phyloP scores from a whole-genome alignment of 805 yeast genomes.

The Starmerella floricola region DNA sequence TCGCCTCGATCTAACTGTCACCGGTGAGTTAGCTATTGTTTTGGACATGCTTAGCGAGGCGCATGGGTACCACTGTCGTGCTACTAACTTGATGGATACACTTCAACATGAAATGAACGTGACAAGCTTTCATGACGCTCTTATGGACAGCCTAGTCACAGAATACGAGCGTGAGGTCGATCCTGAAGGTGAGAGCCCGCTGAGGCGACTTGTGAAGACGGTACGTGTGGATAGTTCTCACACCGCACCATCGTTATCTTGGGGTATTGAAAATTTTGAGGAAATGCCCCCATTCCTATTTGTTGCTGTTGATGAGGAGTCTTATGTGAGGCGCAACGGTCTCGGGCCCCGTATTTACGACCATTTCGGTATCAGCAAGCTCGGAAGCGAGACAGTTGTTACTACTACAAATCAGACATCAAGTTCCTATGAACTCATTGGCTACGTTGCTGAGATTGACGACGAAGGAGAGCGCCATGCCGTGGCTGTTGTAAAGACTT shows the following conservation, averaged over 20 bases:
- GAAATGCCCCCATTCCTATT: conserved; percentile 47
- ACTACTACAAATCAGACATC: not conserved
- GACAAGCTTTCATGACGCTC: not conserved
- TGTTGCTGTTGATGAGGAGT: conserved; percentile 6
- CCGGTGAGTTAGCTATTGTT: conserved; percentile 76
- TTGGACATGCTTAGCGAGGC: conserved; percentile 87
- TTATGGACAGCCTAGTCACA: not conserved
- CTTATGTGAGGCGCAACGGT: not conserved
- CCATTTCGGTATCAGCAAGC: not conserved
- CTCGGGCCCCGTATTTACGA: not conserved
- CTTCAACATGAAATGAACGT: conserved; percentile 27
- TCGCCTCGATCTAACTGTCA: conserved; percentile 31
- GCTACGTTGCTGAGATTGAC: conserved; percentile 29
- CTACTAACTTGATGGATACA: conserved; percentile 61
- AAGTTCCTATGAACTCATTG: conserved; percentile 23
- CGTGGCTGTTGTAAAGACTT: conserved; percentile 28
- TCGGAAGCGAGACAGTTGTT: conserved; percentile 4
- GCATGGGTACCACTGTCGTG: conserved; percentile 62
- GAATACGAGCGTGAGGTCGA: conserved; percentile 13
- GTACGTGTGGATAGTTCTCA: not conserved
- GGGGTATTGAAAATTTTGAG: not conserved
- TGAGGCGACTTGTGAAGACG: not conserved
- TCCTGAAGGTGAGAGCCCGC: not conserved
- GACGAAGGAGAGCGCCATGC: conserved; percentile 27
- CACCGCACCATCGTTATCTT: not conserved